Base-by-base conservation (phyloP, 2,329 filamentous ascomycete species). In the Fusarium udum region DNA sequence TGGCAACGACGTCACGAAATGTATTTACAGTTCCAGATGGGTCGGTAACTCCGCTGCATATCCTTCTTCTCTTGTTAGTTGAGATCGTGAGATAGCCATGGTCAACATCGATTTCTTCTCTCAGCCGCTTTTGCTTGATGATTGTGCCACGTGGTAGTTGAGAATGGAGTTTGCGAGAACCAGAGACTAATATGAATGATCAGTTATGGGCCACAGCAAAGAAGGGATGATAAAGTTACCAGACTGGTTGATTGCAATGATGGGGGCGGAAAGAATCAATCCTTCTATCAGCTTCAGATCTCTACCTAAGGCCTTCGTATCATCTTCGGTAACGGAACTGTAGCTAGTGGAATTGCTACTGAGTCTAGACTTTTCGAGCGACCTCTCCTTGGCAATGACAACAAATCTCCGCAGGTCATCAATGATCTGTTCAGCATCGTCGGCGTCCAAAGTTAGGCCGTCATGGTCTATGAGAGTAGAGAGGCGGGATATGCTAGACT, bases 361-460 rank as follows among this genome's bases (percentile, higher is more conserved):
- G 1, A 26, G 10, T 37, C 18, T 6, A 7, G 32, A 12, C 16
- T 26, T 68, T 3, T 2, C 10, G 5, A 18, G 10, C 36, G 49
- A 39, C 31, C 42, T 64, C 9, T 72, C 65, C 14, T 36, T 73
- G 3, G 71, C 71, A 15, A 56, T 20, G 2, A 34, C 20, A 4
- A 73, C 59, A 2, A 73, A 46, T 40, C 22, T 73, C 20, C 49
- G 42, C 3, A 73, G 11, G n/a, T 73, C 69, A 12, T 73, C 69
- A 15, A 73, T 55, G 16, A 73, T 73, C 15, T 72, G 69, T 14
- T 72, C 65, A 1, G 71, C 71, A 34, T 72, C 69, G 1, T 73
- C 69, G 4, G 71, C 64, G 3, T 72, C 71, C 2, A 73, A 34
- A 1, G 56, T 61, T 14, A 57, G 48, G 22, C 57, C 69, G 13